A percentile compares a stretch with the other conserved stretches of the same genome.
Evolutionary conservation across 2,329 filamentous ascomycete genomes (phyloP).

Genomic region (Fusarium cyanostomum): DNA sequence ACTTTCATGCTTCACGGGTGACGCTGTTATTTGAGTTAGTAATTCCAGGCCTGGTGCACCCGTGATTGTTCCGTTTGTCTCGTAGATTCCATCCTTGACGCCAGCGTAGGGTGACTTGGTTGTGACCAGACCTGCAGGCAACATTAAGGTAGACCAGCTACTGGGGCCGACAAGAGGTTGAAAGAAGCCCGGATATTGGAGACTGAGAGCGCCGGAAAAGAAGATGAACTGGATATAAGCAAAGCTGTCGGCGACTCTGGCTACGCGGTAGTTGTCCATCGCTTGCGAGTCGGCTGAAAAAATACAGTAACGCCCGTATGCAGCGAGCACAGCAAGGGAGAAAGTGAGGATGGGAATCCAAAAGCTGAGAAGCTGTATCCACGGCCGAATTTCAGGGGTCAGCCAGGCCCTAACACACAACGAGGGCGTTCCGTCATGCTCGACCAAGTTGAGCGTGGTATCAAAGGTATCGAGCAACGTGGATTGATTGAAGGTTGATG

Average conservation of each 20-base stretch:
- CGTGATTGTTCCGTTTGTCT: constrained; percentile 69
- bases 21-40: constrained; percentile 73
- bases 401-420: background rate
- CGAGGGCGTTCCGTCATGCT: background rate
- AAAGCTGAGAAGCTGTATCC: constrained; percentile 11
- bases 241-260: constrained; percentile 61
- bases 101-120: constrained; percentile 39
- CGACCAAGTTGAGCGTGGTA: constrained; percentile 4
- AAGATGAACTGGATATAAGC: constrained; percentile 81
- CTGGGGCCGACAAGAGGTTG: constrained; percentile 74
- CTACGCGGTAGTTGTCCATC: background rate
- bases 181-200: constrained; percentile 78
- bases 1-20: constrained; percentile 68
- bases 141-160: constrained; percentile 74
- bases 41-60: constrained; percentile 66
- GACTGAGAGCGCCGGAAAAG: constrained; percentile 72
- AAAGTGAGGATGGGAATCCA: constrained; percentile 22
- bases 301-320: constrained; percentile 1
- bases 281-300: background rate
- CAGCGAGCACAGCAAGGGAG: background rate
- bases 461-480: constrained; percentile 15
- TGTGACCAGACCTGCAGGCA: constrained; percentile 49
- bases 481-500: constrained; percentile 5
- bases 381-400: constrained; percentile 1
- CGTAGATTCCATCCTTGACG: constrained; percentile 67